phyloP scores from a whole-genome alignment of 768 basidiomycete genomes.

The Macrolepiota albuminosa region DNA sequence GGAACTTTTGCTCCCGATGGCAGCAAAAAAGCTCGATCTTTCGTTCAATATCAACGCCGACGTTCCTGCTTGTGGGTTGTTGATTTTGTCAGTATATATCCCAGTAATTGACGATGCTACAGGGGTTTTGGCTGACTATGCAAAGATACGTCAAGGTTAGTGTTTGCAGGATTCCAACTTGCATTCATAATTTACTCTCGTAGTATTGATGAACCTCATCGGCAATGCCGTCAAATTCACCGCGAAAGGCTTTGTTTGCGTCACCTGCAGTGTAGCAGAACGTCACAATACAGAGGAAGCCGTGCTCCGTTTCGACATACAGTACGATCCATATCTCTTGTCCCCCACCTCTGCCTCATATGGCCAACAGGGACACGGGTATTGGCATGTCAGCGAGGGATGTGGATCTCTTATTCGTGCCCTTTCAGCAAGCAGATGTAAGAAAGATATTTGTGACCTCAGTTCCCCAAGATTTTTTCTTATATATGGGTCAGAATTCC shows the following conservation, averaged over 20 bases:
- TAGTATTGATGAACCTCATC: constrained; percentile 73
- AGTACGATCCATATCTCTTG: constrained; percentile 29
- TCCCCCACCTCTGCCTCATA: not conserved
- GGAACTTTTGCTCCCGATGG: constrained; percentile 72
- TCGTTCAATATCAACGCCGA: constrained; percentile 66
- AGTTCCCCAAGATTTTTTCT: not conserved
- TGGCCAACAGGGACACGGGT: constrained; percentile 54
- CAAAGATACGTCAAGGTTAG: constrained; percentile 67
- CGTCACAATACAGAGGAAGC: constrained; percentile 38
- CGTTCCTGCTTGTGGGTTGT: constrained; percentile 55
- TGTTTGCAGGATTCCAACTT: not conserved
- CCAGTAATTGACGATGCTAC: not conserved
- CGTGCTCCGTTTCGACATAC: constrained; percentile 60
- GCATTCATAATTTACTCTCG: not conserved
- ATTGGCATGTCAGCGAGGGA: constrained; percentile 67
- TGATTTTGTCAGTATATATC: not conserved
- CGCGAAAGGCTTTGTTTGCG: constrained; percentile 54
- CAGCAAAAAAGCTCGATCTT: constrained; percentile 67
- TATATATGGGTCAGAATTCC: constrained; percentile 40
- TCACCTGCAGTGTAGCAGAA: constrained; percentile 52
- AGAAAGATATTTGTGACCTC: constrained; percentile 5
- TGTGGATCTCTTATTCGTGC: constrained; percentile 63
- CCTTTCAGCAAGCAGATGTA: constrained; percentile 73
- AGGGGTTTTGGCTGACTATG: constrained; percentile 74
- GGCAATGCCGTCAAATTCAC: constrained; percentile 80